Conservation (phyloP, 768 basidiomycete species). For the Daedalea quercina region DNA sequence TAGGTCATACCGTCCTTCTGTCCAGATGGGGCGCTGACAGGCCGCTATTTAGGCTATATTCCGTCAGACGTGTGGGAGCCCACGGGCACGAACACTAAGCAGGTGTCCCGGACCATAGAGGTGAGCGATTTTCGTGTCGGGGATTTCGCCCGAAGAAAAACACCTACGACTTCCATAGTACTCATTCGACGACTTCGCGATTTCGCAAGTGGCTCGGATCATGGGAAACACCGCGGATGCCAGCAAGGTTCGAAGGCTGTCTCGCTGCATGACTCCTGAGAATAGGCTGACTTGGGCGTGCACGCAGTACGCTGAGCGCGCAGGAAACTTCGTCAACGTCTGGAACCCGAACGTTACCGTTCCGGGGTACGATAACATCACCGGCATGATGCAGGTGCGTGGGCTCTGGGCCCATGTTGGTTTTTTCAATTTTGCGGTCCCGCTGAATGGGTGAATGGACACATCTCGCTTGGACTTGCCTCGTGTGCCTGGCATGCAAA, state of each 20-base stretch:
- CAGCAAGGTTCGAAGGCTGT: slow-evolving; percentile 33
- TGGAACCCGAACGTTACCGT: slow-evolving; percentile 54
- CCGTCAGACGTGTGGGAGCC: slow-evolving; percentile 26
- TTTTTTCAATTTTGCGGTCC: neutral
- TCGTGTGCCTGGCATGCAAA: too few species aligned
- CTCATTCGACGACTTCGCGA: slow-evolving; percentile 57
- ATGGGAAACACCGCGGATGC: slow-evolving; percentile 44
- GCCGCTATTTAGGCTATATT: slow-evolving; percentile 21
- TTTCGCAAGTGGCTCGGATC: slow-evolving; percentile 55
- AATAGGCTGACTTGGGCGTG: neutral
- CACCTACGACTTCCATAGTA: slow-evolving; percentile 31
- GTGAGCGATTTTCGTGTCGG: slow-evolving; percentile 21
- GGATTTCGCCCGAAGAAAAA: neutral
- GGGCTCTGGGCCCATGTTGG: neutral
- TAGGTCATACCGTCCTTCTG: slow-evolving; percentile 8
- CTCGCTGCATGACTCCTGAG: too few species aligned
- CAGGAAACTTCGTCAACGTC: slow-evolving; percentile 50
- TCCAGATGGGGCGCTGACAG: slow-evolving; percentile 10
- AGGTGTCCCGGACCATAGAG: slow-evolving; percentile 57
- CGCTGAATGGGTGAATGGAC: neutral
- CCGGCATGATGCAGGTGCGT: slow-evolving; percentile 56
- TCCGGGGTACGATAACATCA: slow-evolving; percentile 36
- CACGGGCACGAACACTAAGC: slow-evolving; percentile 53
- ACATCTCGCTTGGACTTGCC: neutral
- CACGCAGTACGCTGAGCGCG: slow-evolving; percentile 43